Percentiles rank a stretch among this genome's conserved stretches.
phyloP scores from a whole-genome alignment of 495 filamentous ascomycete species.

The Peziza echinospora region DNA sequence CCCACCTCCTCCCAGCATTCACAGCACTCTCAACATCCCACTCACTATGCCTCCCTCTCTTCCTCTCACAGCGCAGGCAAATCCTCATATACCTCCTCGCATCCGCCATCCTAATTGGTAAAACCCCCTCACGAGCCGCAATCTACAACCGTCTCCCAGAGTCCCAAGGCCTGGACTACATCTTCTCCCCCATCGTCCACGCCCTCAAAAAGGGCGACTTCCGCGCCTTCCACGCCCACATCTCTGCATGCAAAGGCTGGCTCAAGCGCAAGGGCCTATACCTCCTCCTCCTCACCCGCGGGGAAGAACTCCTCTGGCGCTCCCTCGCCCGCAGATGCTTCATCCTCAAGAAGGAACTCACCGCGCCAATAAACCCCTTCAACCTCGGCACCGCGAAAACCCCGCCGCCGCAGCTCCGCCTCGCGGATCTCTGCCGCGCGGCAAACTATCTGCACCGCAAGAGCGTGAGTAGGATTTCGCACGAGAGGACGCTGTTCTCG shows the following conservation, averaged over 20 bases:
- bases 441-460: conserved; percentile 12
- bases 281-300: conserved; percentile 45
- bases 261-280: conserved; percentile 56
- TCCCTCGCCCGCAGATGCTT: conserved; percentile 61
- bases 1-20: conserved; percentile 37
- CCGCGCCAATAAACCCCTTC: conserved; percentile 26
- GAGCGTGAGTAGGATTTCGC: conserved; percentile 9
- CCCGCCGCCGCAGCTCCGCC: conserved; percentile 28
- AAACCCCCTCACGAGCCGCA: conserved; percentile 45
- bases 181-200: conserved; percentile 50
- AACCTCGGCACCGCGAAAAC: conserved; percentile 25
- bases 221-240: conserved; percentile 45
- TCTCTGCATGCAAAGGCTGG: conserved; percentile 36
- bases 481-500: conserved; percentile 22
- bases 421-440: conserved; percentile 29
- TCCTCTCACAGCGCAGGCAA: conserved; percentile 45
- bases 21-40: conserved; percentile 41
- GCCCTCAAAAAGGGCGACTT: conserved; percentile 66
- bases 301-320: conserved; percentile 67
- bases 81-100: conserved; percentile 74
- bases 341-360: conserved; percentile 33
- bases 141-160: conserved; percentile 54
- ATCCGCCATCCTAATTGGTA: conserved; percentile 62
- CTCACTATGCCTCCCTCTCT: conserved; percentile 45
- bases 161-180: conserved; percentile 41